Base-by-base conservation (phyloP, 768 basidiomycete species). In the Auriscalpium vulgare region DNA sequence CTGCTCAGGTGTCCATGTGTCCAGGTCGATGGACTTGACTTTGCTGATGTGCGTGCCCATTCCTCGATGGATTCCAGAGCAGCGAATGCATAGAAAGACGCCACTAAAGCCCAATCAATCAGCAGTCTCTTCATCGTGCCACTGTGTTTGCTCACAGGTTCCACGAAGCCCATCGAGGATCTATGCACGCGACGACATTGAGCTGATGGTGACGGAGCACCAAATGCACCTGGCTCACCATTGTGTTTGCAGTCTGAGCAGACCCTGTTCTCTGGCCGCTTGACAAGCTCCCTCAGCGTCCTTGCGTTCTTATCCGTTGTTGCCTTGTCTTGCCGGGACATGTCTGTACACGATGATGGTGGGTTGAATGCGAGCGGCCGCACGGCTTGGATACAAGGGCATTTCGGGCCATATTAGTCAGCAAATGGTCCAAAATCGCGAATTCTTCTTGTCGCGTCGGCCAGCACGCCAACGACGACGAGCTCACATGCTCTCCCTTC, bases 11-110 rank as follows among this genome's bases (percentile, higher is more conserved):
- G 92, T 95, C 95, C 95, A 99, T 16, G 89, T 83, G 65, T 99
- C 95, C 53, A 99, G 84, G 73, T 99, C 95, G 54, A 99, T 91
- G 3, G 93, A 95, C 67, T 97, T 97, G 68, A 99, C 90, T 67
- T 88, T 91, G 73, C 89, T 91, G 70, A 98, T 97, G 71, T 99
- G 95, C 0, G 95, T 97, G 57, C 95, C 95, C 92, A 99, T 94
- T 43, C 91, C 88, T 45, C 95, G 86, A 71, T 99, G 95, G 56
- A 97, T 90, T 34, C 95, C 95, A 13, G 95, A 97, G 72, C 95
- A 99, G 56, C 95, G 84, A 61, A 99, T 97, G 68, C 95, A 99
- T 40, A 98, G 77, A 67, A 93, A 97, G 2, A 93, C 87, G 21
- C 95, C 95, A 29, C 91, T 94, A 59, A 19, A 55, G 50, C 21